phyloP scores from a whole-genome alignment of 352 stramenopile species.

The Globisporangium mamillatum region DNA sequence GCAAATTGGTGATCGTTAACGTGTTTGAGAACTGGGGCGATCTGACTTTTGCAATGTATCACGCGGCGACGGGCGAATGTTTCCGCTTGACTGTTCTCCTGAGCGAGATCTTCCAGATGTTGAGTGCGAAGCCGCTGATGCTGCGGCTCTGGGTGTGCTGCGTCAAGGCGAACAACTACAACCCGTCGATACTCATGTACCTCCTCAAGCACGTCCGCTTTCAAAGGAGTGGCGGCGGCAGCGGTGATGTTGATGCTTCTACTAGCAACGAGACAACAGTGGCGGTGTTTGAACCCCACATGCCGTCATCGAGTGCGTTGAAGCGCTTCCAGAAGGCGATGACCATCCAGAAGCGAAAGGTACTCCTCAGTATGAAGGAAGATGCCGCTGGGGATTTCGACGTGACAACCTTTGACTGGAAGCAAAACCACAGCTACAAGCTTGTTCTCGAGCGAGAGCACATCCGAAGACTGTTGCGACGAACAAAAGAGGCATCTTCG shows the following conservation, averaged over 20 bases:
- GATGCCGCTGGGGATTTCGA: constrained; percentile 39
- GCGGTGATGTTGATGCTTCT: neutral
- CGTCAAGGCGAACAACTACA: constrained; percentile 72
- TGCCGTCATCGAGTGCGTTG: neutral
- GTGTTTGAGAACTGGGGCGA: constrained; percentile 84
- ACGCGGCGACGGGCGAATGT: constrained; percentile 30
- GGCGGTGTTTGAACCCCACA: constrained; percentile 5
- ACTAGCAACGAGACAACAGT: neutral
- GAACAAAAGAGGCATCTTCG: neutral
- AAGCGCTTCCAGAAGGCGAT: constrained; percentile 28
- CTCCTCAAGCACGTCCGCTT: constrained; percentile 44
- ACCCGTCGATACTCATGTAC: constrained; percentile 34
- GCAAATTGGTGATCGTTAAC: constrained; percentile 45
- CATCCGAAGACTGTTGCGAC: constrained; percentile 33
- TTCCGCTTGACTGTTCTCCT: constrained; percentile 35
- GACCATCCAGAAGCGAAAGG: constrained; percentile 33
- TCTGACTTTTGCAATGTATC: constrained; percentile 53
- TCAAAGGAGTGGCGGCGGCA: neutral
- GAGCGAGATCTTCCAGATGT: constrained; percentile 30
- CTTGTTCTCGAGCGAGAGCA: constrained; percentile 49
- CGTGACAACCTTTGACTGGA: constrained; percentile 44
- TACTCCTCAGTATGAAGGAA: constrained; percentile 51
- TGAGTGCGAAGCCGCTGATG: constrained; percentile 36
- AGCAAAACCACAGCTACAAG: constrained; percentile 33
- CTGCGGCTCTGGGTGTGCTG: constrained; percentile 65